Conservation (phyloP, 2,329 filamentous ascomycete genomes). For the Penicillium sp. region DNA sequence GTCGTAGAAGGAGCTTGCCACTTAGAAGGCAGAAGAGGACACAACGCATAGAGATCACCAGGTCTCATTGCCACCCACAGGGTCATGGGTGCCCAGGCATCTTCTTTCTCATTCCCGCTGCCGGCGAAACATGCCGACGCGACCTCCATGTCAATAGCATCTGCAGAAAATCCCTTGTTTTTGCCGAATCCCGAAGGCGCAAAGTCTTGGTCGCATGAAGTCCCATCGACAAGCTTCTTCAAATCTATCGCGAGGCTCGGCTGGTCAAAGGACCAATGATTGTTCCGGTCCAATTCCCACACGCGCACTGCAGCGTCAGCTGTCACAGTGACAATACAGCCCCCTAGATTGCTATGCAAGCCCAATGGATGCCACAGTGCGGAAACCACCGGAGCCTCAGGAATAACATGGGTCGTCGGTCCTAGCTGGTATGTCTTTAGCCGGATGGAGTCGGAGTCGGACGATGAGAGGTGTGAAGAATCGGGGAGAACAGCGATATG, state of each 20-base stretch:
- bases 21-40: constrained; percentile 80
- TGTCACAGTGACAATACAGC: constrained; percentile 83
- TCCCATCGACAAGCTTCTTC: constrained; percentile 82
- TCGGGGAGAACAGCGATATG: constrained; percentile 86
- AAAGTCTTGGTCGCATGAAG: constrained; percentile 78
- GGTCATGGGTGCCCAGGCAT: constrained; percentile 89
- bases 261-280: constrained; percentile 82
- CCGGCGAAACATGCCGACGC: constrained; percentile 89
- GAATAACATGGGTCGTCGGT: constrained; percentile 85
- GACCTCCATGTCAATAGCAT: constrained; percentile 90
- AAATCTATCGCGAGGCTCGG: constrained; percentile 83
- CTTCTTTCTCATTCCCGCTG: constrained; percentile 55
- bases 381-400: constrained; percentile 75
- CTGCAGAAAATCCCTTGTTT: constrained; percentile 81
- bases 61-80: constrained; percentile 95
- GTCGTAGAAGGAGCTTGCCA: constrained; percentile 78
- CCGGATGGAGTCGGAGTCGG: constrained; percentile 68
- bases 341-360: constrained; percentile 61
- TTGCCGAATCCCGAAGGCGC: constrained; percentile 70
- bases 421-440: constrained; percentile 89
- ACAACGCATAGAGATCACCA: constrained; percentile 90
- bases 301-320: constrained; percentile 82
- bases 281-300: constrained; percentile 83
- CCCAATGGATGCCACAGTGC: constrained; percentile 92
- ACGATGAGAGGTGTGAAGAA: constrained; percentile 68